phyloP scores from a whole-genome alignment of 2,329 filamentous ascomycete species.

The Exophiala spinifera region DNA sequence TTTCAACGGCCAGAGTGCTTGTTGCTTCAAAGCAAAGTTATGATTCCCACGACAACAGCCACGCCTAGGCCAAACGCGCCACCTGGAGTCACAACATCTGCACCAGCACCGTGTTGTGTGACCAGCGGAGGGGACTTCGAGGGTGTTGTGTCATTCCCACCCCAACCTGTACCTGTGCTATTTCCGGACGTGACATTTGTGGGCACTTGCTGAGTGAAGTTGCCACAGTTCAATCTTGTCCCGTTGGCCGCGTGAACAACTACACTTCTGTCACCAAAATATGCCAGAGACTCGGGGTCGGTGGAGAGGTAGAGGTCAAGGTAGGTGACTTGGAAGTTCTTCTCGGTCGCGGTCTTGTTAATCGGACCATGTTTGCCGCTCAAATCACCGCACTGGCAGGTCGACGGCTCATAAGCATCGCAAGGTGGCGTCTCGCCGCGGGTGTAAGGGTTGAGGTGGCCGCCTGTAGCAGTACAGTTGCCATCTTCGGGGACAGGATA shows the following conservation, averaged over 20 bases:
- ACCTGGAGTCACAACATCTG: background rate
- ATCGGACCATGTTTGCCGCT: constrained; percentile 70
- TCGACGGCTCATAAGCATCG: constrained; percentile 54
- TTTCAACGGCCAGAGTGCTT: background rate
- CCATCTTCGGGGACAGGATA: constrained; percentile 61
- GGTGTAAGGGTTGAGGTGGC: constrained; percentile 70
- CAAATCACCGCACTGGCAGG: constrained; percentile 74
- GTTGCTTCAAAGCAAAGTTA: background rate
- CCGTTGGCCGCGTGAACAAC: constrained; percentile 55
- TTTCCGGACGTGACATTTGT: background rate
- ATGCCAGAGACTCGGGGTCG: constrained; percentile 40
- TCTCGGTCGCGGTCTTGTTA: constrained; percentile 42
- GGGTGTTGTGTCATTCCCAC: too few species aligned
- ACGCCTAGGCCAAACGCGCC: background rate
- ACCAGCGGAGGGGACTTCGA: background rate
- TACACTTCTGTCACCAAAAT: constrained; percentile 53
- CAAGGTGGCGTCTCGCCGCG: constrained; percentile 59
- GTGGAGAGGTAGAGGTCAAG: constrained; percentile 51
- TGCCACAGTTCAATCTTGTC: constrained; percentile 56
- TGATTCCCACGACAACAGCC: background rate
- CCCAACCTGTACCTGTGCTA: background rate
- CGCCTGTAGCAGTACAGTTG: constrained; percentile 67
- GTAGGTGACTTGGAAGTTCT: constrained; percentile 38
- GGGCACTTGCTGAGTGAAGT: constrained; percentile 41
- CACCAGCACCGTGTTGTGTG: background rate